A percentile compares a stretch with the other conserved stretches of the same genome.
These are phyloP conservation scores for Ascochyta rabiei DNA, from an alignment of 2,329 filamentous ascomycete species.

Conservation along the genomic window DNA sequence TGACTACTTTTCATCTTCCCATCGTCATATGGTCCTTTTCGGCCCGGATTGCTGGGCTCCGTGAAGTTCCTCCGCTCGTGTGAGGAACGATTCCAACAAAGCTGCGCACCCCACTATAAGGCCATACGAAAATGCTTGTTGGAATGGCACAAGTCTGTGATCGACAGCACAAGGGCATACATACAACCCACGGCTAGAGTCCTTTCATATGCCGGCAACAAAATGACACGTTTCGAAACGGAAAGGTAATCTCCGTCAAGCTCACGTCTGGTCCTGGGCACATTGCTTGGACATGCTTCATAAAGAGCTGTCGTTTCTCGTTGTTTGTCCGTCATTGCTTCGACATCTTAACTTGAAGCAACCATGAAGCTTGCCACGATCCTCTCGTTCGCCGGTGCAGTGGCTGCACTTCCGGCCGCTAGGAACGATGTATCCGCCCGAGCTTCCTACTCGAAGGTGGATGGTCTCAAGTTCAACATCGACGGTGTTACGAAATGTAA, in stretches of 20 bases:
- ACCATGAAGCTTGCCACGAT: constrained; percentile 33
- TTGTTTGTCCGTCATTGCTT: not conserved
- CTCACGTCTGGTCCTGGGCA: not conserved
- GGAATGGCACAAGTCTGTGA: not conserved
- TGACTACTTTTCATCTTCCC: not conserved
- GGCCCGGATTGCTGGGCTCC: not conserved
- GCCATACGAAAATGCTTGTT: not conserved
- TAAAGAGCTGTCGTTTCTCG: not conserved
- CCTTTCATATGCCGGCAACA: constrained; percentile 1
- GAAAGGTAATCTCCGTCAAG: not conserved
- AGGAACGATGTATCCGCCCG: constrained; percentile 18
- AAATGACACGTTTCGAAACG: constrained; percentile 10
- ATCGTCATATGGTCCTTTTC: not conserved
- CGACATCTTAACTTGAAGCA: not conserved
- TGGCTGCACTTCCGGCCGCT: constrained; percentile 27
- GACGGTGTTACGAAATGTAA: constrained; percentile 43
- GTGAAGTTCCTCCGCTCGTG: not conserved
- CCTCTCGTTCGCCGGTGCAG: constrained; percentile 27
- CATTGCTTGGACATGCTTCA: not conserved
- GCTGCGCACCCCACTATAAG: not conserved
- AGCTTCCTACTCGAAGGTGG: constrained; percentile 34
- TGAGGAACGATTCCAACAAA: not conserved
- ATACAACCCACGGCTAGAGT: constrained; percentile 1
- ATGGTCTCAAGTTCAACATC: constrained; percentile 44
- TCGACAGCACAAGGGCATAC: constrained; percentile 2